Conservation (phyloP, 768 basidiomycete species). For the Coprinopsis sp. region DNA sequence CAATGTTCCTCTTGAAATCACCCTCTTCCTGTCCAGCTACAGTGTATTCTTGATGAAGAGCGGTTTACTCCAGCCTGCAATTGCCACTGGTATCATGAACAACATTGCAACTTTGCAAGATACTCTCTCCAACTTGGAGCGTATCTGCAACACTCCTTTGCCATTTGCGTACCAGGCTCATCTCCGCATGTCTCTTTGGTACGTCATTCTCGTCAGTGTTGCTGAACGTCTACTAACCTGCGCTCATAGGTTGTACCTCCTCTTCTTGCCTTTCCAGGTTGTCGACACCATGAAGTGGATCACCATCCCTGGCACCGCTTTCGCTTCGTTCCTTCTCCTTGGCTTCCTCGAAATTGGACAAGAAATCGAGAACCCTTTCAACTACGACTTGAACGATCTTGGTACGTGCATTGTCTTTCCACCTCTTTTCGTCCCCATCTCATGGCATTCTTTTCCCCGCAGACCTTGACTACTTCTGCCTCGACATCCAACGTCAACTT, state of each 20-base stretch:
- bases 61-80: constrained; percentile 43
- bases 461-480: constrained; percentile 68
- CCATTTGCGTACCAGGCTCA: constrained; percentile 72
- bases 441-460: constrained; percentile 13
- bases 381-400: constrained; percentile 64
- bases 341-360: constrained; percentile 69
- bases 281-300: constrained; percentile 38
- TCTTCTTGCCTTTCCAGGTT: constrained; percentile 50
- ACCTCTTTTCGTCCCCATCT: background rate
- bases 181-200: constrained; percentile 56
- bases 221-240: background rate
- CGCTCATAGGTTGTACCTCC: constrained; percentile 28
- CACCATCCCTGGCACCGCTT: constrained; percentile 59
- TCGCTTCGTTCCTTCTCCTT: constrained; percentile 57
- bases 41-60: constrained; percentile 40
- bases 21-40: constrained; percentile 50
- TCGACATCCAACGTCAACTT: constrained; percentile 61
- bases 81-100: constrained; percentile 43
- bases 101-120: constrained; percentile 46
- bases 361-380: constrained; percentile 68
- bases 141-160: constrained; percentile 53
- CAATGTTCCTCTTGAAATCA: constrained; percentile 61
- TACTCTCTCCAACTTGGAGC: constrained; percentile 47
- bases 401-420: constrained; percentile 29
- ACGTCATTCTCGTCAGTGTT: constrained; percentile 22